Evolutionary conservation across 805 yeast genomes (phyloP), one percentile per base, ranked within the genome.

Genomic region (Yamadazyma sp.): DNA sequence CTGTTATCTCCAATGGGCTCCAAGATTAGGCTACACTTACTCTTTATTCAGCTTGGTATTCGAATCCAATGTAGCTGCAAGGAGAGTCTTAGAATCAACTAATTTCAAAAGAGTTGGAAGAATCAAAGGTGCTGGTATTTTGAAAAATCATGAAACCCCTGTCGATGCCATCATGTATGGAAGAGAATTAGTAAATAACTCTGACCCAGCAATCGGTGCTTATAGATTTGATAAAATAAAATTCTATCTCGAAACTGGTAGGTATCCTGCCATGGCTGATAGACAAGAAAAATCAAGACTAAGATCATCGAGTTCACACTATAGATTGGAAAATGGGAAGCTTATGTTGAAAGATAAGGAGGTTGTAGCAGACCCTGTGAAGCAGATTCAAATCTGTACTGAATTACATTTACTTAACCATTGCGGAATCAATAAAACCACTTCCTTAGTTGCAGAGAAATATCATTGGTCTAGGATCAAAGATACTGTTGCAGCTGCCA

Each of bases 391-490:
- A 43, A 79, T 91, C 20, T 86, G 89, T 22, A 70, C 77, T 7
- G 82, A 80, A 28, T 62, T 78, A 14, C 98, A 91, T 55, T 53
- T 71, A 43, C 58, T 71, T 14, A 75, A 72, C 29, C 98, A 91
- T 54, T 81, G 81, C 9, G 98, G 98, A 8, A 87, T 91, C 43
- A 91, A 91, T 61, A 86, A 82, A 51, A 81, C 95, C 2, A 88
- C 96, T 0, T 65, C 91, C 0, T 62, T 74, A 12, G 76, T 93
- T 12, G 76, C 89, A 1, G 93, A 84, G 43, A 75, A 76, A 47
- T 91, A 84, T 48, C 95, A 87, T 56, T 91, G 98, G 97, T 76
- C 87, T 1, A 75, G 95, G 33, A 84, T 91, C 44, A 89, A 93
- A 58, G 87, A 78, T 38, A 86, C 96, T 0, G 96, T 86, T 1